Evolutionary conservation across 78 protist genomes (phyloP), one percentile per base, ranked within the genome.

Genomic region (Cavenderia fasciculata): DNA sequence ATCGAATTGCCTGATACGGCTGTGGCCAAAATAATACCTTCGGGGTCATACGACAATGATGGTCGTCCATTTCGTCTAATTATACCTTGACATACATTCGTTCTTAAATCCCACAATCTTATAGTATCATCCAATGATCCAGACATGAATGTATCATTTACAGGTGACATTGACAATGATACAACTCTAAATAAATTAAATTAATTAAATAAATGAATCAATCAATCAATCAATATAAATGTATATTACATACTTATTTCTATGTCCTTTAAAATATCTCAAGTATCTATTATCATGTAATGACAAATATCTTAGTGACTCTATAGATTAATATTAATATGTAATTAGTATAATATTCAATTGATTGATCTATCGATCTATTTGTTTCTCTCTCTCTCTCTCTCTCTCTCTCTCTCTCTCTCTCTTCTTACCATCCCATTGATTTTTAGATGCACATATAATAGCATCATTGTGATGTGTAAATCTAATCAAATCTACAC

Each of bases 261-360:
- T 91, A 29, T 95, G 97, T 23, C 97, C 97, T 66, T 95, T 95
- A 85, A 95, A 92, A 51, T 93, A 95, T 34, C 93, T 70, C 40
- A 95, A 43, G 65, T 95, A 95, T 44, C 85, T 79, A 66, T 95
- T 95, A 92, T 95, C 95, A 25, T 94, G 90, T 43, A 95, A 59
- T 36, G 97, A 95, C 23, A 73, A 77, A 89, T 93, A 87, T 59
- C 95, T 87, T 23, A 94, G 38, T 34, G 96, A 77, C n/a, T 88
- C 85, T 74, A 56, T 31, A 44, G 11, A 73, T 10, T 11, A 29
- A 59, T 10, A 18, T 8, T n/a, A 38, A 4, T 10, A 52, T 33
- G 7, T n/a, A 12, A 23, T 75, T 27, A 18, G 78, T 41, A 47
- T 12, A n/a, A 16, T 75, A 11, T 19, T 61, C 31, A 16, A 25